Conservation (phyloP, 1,139 yeast genomes). For the Saccharomyces hybrid region DNA sequence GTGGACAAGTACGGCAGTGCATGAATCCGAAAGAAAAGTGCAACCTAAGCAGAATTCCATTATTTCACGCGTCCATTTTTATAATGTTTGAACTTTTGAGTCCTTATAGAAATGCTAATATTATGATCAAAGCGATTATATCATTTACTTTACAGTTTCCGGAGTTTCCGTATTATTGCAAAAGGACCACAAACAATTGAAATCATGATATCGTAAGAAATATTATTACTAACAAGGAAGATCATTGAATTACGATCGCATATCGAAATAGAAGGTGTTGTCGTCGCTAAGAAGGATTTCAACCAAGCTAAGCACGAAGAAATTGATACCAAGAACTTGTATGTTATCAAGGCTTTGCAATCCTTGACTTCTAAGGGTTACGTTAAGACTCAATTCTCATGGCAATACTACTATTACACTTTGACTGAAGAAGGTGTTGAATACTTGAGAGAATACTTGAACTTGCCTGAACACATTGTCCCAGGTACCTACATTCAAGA, state of each 20-base stretch:
- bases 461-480: slow-evolving; percentile 97
- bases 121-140: not conserved
- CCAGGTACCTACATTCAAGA: slow-evolving; percentile 98
- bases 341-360: slow-evolving; percentile 98
- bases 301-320: slow-evolving; percentile 97
- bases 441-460: slow-evolving; percentile 95
- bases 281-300: slow-evolving; percentile 98
- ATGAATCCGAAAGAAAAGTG: not conserved
- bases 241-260: not conserved
- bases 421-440: slow-evolving; percentile 99
- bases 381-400: slow-evolving; percentile 99
- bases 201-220: not conserved
- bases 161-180: not conserved
- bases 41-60: not conserved
- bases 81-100: no score
- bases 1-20: not conserved
- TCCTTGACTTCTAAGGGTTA: slow-evolving; percentile 97
- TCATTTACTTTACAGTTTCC: not conserved
- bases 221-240: not conserved
- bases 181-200: not conserved
- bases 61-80: not conserved
- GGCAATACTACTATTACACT: slow-evolving; percentile 99
- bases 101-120: not conserved
- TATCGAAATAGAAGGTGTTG: slow-evolving; percentile 77
- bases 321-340: slow-evolving; percentile 95